Evolutionary conservation across 495 filamentous ascomycete genomes (phyloP).

Genomic region (Aspergillus bridgeri): DNA sequence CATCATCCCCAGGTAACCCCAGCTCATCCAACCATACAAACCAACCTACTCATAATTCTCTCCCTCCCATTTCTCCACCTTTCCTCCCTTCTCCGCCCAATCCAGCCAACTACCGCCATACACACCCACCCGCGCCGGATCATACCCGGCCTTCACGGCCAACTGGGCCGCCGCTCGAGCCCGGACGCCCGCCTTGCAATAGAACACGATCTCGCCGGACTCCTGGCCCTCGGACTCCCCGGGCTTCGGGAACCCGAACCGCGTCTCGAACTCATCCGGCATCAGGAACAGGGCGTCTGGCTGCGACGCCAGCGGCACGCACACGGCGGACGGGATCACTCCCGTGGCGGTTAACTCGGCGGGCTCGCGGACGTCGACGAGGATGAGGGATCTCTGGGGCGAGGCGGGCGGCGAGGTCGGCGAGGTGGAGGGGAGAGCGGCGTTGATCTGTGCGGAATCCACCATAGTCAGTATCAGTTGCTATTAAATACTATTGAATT

Average conservation of each 20-base stretch:
- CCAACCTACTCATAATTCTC: conserved; percentile 21
- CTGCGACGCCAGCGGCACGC: conserved; percentile 71
- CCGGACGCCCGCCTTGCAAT: conserved; percentile 88
- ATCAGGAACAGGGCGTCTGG: conserved; percentile 75
- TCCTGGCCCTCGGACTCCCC: conserved; percentile 13
- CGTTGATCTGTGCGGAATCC: conserved; percentile 42
- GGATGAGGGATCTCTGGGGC: conserved; percentile 30
- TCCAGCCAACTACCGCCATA: conserved; percentile 89
- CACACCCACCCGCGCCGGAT: conserved; percentile 66
- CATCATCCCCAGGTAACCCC: too few relatives aligned
- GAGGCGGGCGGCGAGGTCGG: conserved; percentile 20
- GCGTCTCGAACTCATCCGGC: conserved; percentile 66
- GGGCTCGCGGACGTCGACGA: conserved; percentile 82
- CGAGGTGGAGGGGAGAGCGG: conserved; percentile 26
- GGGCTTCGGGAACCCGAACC: conserved; percentile 47
- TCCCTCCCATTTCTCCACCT: conserved; percentile 51
- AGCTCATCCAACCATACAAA: background rate
- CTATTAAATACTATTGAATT: too few relatives aligned
- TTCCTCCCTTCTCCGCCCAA: conserved; percentile 69
- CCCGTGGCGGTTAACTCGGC: conserved; percentile 65
- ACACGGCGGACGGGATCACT: conserved; percentile 72
- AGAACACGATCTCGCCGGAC: conserved; percentile 63
- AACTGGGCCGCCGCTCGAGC: conserved; percentile 75
- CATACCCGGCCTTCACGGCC: conserved; percentile 73
- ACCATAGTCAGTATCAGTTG: background rate